Base-by-base conservation (phyloP, 176 grass and related monocot species). In the Chrysopogon serrulatus region DNA sequence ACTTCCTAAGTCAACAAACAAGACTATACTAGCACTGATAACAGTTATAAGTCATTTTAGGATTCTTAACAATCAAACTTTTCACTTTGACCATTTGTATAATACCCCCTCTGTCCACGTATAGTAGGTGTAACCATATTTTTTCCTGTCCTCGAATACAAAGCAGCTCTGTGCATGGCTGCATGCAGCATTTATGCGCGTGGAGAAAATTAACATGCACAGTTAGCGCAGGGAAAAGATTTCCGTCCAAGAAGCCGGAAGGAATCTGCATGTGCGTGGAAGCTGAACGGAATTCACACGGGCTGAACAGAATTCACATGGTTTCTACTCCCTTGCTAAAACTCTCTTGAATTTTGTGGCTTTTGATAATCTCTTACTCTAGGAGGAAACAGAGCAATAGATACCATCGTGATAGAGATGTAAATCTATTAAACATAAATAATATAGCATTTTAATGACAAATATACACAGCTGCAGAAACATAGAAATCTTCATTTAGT, bases 381-480 rank as follows among this genome's bases (percentile, higher is more conserved):
- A 32, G 16, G 27, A 73, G 42, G 27, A 45, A 73, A 73, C 70
- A 32, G 42, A 73, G 70, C 16, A 48, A 31, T 32, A 48, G 39
- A n/a, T 45, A 8, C 4, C 41, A 5, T 42, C 11, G 1, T 4
- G n/a, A 26, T 5, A 41, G 36, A 44, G 68, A 41, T 44, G 24
- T 44, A 45, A 73, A 73, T 27, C 41, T 47, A 72, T 72, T 45
- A 72, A 44, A 26, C 30, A 47, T 47, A 72, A 72, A 43, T 43
- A 43, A 43, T 40, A 27, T 26, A 70, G 21, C 39, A 71, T 71
- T 43, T 71, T 43, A 71, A 27, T 16, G n/a, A 8, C 23, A 71
- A 71, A 71, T 43, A 28, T 42, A 43, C 67, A 84, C 17, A 28
- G 68, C 30, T 89, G 30, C 10, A 83, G 30, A 79, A 48, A 47